Conservation (phyloP, 2,329 filamentous ascomycete species). For the Nothophaeocryptopus gaeumannii region DNA sequence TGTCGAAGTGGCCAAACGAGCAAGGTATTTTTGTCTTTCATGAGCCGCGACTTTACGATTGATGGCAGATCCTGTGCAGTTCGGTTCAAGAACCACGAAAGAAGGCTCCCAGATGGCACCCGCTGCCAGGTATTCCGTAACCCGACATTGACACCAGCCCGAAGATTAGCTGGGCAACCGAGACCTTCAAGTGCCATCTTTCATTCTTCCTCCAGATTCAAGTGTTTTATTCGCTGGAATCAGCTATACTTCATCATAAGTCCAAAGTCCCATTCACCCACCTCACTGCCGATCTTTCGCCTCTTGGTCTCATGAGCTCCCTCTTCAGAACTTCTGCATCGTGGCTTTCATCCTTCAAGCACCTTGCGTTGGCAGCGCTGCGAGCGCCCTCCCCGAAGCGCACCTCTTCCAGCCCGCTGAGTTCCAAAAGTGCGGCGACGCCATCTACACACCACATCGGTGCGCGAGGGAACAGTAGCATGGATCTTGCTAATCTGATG, state of each 20-base stretch:
- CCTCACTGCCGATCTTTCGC: conserved; percentile 21
- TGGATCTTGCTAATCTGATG: conserved; percentile 24
- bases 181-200: too few species aligned
- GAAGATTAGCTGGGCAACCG: too few species aligned
- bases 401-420: conserved; percentile 29
- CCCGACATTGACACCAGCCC: too few species aligned
- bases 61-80: too few species aligned
- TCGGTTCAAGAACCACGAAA: too few species aligned
- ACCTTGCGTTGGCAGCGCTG: conserved; percentile 4
- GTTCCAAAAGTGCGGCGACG: conserved; percentile 26
- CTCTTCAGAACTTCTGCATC: conserved; percentile 25
- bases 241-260: conserved; percentile 8
- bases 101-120: too few species aligned
- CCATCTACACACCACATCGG: conserved; percentile 31
- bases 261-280: conserved; percentile 27
- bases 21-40: too few species aligned
- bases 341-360: conserved; percentile 20
- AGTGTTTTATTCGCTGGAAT: too few species aligned
- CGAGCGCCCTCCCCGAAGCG: conserved; percentile 18
- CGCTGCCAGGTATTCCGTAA: too few species aligned
- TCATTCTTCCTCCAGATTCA: too few species aligned
- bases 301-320: conserved; percentile 25
- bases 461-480: conserved; percentile 19
- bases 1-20: too few species aligned
- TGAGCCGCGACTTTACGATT: too few species aligned